These are phyloP conservation scores for Aquilaria yunnanensis DNA, from an alignment of 345 rosid species.

Conservation along the genomic window DNA sequence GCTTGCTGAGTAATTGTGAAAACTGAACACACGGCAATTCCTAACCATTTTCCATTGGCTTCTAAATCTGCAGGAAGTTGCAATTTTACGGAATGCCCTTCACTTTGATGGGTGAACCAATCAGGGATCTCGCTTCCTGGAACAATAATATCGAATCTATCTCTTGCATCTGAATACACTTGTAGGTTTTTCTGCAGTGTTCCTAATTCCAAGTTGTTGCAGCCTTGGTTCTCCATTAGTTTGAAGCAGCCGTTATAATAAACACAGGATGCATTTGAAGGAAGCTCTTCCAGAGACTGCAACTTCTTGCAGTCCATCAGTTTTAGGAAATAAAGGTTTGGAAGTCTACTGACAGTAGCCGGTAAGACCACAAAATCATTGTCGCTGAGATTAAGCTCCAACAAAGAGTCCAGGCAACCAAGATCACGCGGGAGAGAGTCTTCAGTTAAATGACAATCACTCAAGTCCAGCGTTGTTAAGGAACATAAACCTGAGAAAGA, in stretches of 20 bases:
- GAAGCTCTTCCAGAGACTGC: constrained; percentile 28
- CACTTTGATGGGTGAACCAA: not conserved
- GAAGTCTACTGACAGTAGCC: constrained; percentile 19
- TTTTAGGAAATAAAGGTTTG: constrained; percentile 9
- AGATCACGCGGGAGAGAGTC: constrained; percentile 19
- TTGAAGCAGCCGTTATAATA: constrained; percentile 17
- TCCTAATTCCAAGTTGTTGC: not conserved
- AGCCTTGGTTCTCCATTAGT: not conserved
- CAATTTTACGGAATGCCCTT: not conserved
- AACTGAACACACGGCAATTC: constrained; percentile 8
- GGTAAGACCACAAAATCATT: constrained; percentile 26
- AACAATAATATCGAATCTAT: not conserved
- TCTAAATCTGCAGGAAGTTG: not conserved
- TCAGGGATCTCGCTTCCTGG: constrained; percentile 6
- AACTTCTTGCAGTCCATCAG: constrained; percentile 26
- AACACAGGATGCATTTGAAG: constrained; percentile 8
- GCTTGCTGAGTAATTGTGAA: not conserved
- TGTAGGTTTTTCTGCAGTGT: not conserved
- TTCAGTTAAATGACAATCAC: constrained; percentile 19
- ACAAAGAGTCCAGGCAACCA: constrained; percentile 17
- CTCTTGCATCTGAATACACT: not conserved
- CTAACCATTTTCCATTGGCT: not conserved
- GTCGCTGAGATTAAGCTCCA: constrained; percentile 16
- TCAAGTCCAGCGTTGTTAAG: constrained; percentile 20
- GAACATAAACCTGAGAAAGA: constrained; percentile 17